phyloP scores from a whole-genome alignment of 306 rosid genomes.

The Ammopiptanthus mongolicus region DNA sequence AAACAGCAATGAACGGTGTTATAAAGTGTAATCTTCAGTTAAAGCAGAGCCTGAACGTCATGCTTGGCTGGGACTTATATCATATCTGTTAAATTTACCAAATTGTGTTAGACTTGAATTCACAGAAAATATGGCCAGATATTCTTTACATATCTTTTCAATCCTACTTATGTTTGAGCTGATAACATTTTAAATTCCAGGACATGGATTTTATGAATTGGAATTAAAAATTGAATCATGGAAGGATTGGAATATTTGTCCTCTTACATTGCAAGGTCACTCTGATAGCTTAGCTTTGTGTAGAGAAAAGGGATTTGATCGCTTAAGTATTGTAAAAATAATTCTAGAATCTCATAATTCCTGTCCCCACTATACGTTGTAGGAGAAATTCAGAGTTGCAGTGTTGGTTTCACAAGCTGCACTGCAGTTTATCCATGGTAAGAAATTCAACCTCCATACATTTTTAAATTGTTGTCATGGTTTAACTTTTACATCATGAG shows the following conservation, averaged over 20 bases:
- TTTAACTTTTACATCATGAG: neutral
- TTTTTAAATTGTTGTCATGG: neutral
- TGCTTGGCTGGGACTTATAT: neutral
- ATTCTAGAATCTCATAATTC: neutral
- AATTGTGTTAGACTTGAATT: neutral
- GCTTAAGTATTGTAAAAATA: neutral
- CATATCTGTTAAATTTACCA: neutral
- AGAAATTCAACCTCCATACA: conserved; percentile 15
- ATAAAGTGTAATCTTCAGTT: neutral
- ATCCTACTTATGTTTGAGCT: conserved; percentile 7
- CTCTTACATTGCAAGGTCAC: neutral
- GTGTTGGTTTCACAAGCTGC: conserved; percentile 99
- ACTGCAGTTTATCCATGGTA: conserved; percentile 93
- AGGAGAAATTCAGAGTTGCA: conserved; percentile 99
- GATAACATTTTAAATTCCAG: conserved; percentile 4
- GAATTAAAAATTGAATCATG: neutral
- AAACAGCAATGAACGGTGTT: neutral
- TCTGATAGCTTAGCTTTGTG: neutral
- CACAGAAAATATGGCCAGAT: neutral
- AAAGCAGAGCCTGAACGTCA: neutral
- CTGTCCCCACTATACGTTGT: conserved; percentile 18
- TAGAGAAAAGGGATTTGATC: neutral
- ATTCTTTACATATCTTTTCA: neutral
- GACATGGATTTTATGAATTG: neutral
- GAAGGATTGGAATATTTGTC: conserved; percentile 13